Evolutionary conservation across 2,329 filamentous ascomycete genomes (phyloP).

Genomic region (Diplodia sapinea): DNA sequence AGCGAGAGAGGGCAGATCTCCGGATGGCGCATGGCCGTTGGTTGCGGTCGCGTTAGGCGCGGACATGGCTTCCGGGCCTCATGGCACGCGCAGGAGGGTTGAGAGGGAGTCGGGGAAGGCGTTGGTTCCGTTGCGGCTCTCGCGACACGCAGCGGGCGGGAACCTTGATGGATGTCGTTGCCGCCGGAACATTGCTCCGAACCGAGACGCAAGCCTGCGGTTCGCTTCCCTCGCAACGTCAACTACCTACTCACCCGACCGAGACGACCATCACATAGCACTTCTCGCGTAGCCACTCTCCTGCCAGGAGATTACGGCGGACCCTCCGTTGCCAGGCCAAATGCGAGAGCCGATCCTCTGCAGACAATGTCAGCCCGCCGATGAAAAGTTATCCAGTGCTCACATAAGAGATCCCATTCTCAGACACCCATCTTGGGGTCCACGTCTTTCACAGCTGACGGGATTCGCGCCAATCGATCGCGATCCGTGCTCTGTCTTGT

Average conservation of each 20-base stretch:
- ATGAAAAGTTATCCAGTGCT: neutral
- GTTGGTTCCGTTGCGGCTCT: constrained; percentile 20
- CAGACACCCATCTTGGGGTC: neutral
- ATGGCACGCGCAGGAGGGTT: constrained; percentile 25
- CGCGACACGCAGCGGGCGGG: constrained; percentile 28
- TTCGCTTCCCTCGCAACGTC: neutral
- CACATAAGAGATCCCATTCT: neutral
- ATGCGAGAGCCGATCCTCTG: neutral
- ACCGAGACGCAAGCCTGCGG: neutral
- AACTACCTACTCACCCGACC: neutral
- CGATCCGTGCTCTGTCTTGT: neutral
- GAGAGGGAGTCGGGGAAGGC: constrained; percentile 14
- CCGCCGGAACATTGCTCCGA: constrained; percentile 7
- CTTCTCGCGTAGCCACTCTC: neutral
- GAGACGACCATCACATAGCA: neutral
- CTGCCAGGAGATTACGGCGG: neutral
- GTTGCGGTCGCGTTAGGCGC: constrained; percentile 25
- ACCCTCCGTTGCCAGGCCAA: neutral
- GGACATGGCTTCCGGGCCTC: constrained; percentile 31
- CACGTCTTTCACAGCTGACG: neutral
- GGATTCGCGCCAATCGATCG: too few relatives aligned
- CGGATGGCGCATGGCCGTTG: constrained; percentile 19
- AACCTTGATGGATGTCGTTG: constrained; percentile 26
- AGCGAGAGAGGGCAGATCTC: constrained; percentile 59
- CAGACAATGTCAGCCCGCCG: neutral